A percentile compares a stretch with the other conserved stretches of the same genome.
These are phyloP conservation scores for Carex pumila DNA, from an alignment of 176 grass and related monocot species.

Conservation along the genomic window DNA sequence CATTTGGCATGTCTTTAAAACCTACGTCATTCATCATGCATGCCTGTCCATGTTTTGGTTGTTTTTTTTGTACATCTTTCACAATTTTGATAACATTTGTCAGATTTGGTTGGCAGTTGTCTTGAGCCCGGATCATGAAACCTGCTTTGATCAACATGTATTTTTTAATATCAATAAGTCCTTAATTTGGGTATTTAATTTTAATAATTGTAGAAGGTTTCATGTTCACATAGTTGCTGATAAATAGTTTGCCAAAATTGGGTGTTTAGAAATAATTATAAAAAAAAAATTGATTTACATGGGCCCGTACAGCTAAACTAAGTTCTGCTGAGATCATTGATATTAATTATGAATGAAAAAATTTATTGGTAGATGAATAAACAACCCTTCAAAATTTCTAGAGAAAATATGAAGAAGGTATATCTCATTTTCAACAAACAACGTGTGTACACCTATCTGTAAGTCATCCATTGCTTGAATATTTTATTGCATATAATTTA, in stretches of 20 bases:
- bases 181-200: not conserved
- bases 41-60: not conserved
- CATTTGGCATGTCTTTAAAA: slow-evolving; percentile 17
- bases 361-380: not conserved
- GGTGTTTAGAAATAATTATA: not conserved
- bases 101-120: not conserved
- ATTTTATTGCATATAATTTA: not conserved
- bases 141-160: not conserved
- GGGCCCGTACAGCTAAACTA: not conserved
- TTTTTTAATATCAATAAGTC: not conserved
- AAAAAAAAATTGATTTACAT: not conserved
- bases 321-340: not conserved
- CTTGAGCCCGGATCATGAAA: not conserved
- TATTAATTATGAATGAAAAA: not conserved
- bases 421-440: not conserved
- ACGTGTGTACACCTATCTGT: not conserved
- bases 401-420: not conserved
- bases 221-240: not conserved
- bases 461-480: not conserved
- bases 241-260: not conserved
- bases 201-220: not conserved
- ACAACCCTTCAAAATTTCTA: not conserved
- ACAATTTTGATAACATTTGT: not conserved
- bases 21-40: slow-evolving; percentile 13
- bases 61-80: slow-evolving; percentile 7